Evolutionary conservation across 768 basidiomycete species (phyloP).

Genomic region (Kwoniella europaea): DNA sequence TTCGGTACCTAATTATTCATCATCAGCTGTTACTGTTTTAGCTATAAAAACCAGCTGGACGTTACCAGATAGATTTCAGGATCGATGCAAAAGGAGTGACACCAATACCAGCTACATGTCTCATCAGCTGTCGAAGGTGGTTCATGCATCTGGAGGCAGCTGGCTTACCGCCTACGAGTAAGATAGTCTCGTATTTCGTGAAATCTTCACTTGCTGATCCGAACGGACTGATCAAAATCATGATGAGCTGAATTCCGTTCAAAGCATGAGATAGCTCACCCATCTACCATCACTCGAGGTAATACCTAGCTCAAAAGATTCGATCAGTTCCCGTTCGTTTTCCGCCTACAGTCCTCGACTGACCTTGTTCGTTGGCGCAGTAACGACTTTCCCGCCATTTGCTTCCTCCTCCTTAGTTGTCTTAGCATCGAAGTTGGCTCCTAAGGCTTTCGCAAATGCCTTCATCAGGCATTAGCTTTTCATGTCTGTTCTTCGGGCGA

Average conservation of each 20-base stretch:
- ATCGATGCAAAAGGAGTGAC: constrained; percentile 91
- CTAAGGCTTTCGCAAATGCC: constrained; percentile 77
- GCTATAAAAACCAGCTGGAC: not conserved
- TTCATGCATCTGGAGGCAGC: not conserved
- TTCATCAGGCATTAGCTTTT: not conserved
- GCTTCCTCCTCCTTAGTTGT: constrained; percentile 61
- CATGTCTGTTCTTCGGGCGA: not conserved
- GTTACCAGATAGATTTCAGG: constrained; percentile 80
- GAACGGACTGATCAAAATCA: constrained; percentile 68
- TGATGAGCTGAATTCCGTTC: not conserved
- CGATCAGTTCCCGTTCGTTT: constrained; percentile 45
- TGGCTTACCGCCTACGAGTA: constrained; percentile 71
- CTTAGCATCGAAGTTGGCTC: constrained; percentile 75
- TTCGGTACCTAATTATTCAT: constrained; percentile 67
- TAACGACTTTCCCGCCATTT: constrained; percentile 63
- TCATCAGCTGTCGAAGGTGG: not conserved
- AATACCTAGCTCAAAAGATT: constrained; percentile 73
- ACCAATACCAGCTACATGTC: constrained; percentile 78
- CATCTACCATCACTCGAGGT: constrained; percentile 93
- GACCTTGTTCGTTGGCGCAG: constrained; percentile 37
- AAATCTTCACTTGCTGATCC: constrained; percentile 91
- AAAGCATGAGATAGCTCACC: constrained; percentile 26
- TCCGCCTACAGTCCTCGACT: not conserved
- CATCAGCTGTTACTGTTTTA: not conserved
- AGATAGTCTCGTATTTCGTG: constrained; percentile 79